Evolutionary conservation across 257 asterid genomes (phyloP), one percentile per base, ranked within the genome.

Genomic region (Ligustrum vulgare): DNA sequence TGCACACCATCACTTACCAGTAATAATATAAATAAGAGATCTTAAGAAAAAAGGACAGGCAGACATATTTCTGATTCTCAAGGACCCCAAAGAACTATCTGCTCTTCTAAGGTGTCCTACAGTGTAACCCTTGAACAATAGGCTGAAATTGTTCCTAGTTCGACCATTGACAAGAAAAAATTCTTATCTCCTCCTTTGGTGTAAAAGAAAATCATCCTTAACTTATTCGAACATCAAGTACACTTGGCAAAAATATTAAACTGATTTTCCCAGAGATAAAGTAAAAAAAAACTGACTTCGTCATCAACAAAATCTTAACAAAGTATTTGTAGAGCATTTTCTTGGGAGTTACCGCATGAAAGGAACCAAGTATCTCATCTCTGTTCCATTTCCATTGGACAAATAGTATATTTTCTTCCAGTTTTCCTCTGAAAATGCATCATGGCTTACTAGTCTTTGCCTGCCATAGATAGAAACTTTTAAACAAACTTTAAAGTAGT

Each of bases 331-430:
- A 5, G 35, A 72, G 32, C 23, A 15, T 20, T n/a, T 35, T 4
- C 33, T 58, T 0, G 20, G 20, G 23, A 10, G 71, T 95, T 86
- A 93, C 70, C 94, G 87, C 98, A 95, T 93, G 86, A 85, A 93
- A 16, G 98, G 99, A 77, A 84, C 89, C 69, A 91, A 75, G 85
- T 84, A 78, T 77, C 99, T 86, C 88, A 95, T 90, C 90, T 93
- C 99, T 15, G 96, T 77, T 34, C 99, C 99, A 69, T 93, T 95
- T 79, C 99, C 99, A 82, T 93, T 87, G 33, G 97, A 86, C 74
- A 93, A 86, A 83, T 79, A 93, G 85, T 86, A 95, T 25, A 95
- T 93, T 87, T 95, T 95, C 89, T 93, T 95, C 99, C 99, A 95
- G 89, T 82, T 89, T 62, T 90, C 96, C 76, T 91, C 97, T 0